phyloP scores from a whole-genome alignment of 2,329 filamentous ascomycete genomes.

The Cercospora brassicicola region DNA sequence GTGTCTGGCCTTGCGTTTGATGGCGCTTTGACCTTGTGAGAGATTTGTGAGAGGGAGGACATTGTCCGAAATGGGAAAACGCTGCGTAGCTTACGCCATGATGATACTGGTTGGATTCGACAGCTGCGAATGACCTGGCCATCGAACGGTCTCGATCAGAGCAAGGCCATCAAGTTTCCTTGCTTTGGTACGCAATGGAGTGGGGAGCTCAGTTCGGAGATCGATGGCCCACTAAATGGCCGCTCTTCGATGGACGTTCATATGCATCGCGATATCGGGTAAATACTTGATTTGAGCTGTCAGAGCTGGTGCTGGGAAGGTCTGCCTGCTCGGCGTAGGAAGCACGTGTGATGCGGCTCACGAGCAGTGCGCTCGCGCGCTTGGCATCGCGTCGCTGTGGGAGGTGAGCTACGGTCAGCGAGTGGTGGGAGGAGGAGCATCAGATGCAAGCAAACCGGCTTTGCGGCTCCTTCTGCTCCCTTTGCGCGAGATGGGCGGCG shows the following conservation, averaged over 20 bases:
- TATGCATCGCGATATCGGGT: background rate
- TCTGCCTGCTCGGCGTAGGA: background rate
- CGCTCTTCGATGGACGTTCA: background rate
- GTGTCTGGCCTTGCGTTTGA: background rate
- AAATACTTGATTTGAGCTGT: conserved; percentile 17
- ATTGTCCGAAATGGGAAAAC: background rate
- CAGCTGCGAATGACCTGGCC: background rate
- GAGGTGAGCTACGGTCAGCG: background rate
- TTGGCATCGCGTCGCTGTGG: background rate
- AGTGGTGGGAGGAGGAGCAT: background rate
- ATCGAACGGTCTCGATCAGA: background rate
- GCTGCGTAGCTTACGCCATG: background rate
- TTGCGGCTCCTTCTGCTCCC: conserved; percentile 2
- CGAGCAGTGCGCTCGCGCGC: no score
- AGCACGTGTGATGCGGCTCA: background rate
- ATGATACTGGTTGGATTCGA: background rate
- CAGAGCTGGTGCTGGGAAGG: background rate
- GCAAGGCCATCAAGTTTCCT: background rate
- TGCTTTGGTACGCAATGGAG: background rate
- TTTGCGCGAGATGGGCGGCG: background rate
- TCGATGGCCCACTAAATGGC: background rate
- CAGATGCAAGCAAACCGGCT: conserved; percentile 7
- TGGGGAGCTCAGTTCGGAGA: background rate
- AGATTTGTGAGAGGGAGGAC: background rate
- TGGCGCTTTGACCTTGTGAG: background rate